These are phyloP conservation scores for Phytopythium mirpurense DNA, from an alignment of 352 stramenopile species.

Conservation along the genomic window DNA sequence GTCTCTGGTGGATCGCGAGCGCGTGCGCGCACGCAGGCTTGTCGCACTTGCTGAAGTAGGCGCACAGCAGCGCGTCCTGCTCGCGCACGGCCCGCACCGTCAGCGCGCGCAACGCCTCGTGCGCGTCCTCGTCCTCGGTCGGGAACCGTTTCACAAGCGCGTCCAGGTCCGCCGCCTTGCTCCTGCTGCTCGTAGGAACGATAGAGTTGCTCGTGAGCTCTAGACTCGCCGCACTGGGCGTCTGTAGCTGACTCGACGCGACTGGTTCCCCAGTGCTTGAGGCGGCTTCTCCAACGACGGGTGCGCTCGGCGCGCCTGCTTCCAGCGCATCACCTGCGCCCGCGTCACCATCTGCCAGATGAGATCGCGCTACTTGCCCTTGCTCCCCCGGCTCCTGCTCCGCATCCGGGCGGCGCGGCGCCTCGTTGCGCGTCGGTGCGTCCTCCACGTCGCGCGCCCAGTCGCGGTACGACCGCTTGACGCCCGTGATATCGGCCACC, in stretches of 20 bases:
- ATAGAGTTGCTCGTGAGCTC: neutral
- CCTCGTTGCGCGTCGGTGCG: no score
- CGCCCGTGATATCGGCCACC: conserved; percentile 17
- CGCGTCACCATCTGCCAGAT: no score
- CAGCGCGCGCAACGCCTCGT: conserved; percentile 18
- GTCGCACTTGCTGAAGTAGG: conserved; percentile 24
- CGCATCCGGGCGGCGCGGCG: no score
- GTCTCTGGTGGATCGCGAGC: conserved; percentile 28
- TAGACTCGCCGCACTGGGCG: neutral
- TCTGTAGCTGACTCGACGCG: no score
- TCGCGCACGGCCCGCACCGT: conserved; percentile 23
- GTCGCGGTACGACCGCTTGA: neutral
- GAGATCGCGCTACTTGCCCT: no score
- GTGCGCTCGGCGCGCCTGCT: no score
- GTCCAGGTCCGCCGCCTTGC: conserved; percentile 17
- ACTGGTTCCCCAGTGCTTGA: no score
- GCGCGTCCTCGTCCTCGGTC: conserved; percentile 16
- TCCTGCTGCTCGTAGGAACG: neutral
- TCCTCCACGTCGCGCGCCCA: neutral
- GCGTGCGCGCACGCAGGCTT: conserved; percentile 18
- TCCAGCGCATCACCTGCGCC: no score
- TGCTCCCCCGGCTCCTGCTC: neutral
- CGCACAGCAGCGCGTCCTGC: conserved; percentile 39
- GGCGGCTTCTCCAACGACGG: no score
- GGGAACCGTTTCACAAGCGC: conserved; percentile 27